Evolutionary conservation across 257 asterid genomes (phyloP).

Genomic region (Jacaranda mimosifolia): DNA sequence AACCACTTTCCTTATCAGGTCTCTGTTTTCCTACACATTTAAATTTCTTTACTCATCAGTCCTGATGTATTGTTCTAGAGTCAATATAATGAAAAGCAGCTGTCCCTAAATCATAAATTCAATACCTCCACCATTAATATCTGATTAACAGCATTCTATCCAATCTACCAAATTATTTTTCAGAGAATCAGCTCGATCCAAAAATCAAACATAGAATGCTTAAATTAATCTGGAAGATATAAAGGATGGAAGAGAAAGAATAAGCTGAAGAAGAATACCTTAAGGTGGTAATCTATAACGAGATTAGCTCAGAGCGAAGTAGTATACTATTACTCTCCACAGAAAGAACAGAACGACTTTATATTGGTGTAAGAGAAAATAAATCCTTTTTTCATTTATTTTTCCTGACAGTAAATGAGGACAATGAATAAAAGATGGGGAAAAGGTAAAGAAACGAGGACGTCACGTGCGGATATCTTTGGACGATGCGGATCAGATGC

Average conservation of each 20-base stretch:
- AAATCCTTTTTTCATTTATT: neutral
- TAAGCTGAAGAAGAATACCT: constrained; percentile 36
- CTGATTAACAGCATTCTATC: constrained; percentile 20
- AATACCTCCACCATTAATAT: neutral
- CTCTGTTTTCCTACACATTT: neutral
- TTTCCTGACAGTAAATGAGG: neutral
- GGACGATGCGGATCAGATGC: constrained; percentile 36
- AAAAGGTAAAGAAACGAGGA: neutral
- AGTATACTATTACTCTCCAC: constrained; percentile 11
- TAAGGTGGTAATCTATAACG: constrained; percentile 7
- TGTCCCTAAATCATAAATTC: constrained; percentile 9
- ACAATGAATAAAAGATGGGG: neutral
- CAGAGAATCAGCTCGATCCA: constrained; percentile 21
- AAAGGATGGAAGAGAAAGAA: neutral
- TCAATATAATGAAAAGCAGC: neutral
- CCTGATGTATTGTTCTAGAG: neutral
- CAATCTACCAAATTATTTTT: constrained; percentile 11
- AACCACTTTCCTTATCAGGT: neutral
- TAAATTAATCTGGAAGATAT: neutral
- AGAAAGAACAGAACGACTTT: constrained; percentile 28
- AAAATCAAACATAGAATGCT: constrained; percentile 9
- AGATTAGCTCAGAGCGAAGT: constrained; percentile 19
- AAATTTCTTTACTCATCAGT: neutral
- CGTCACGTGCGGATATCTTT: constrained; percentile 30
- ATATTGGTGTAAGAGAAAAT: constrained; percentile 19